These are phyloP conservation scores for Scheffersomyces cryptocercus DNA, from an alignment of 1,139 yeast genomes.

Conservation along the genomic window DNA sequence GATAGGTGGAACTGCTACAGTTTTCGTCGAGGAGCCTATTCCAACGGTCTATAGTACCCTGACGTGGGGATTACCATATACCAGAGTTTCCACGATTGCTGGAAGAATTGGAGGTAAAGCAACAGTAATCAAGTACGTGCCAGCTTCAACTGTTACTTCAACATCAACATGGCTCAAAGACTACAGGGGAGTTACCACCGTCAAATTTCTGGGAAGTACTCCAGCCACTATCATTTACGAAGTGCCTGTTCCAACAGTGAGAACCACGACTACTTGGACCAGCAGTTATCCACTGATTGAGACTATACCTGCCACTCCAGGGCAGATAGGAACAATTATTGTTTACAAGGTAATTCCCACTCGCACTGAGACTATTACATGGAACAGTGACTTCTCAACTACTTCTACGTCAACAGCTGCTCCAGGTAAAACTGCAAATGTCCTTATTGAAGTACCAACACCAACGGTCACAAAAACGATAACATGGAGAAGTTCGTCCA, in stretches of 20 bases:
- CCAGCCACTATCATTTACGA: conserved; percentile 18
- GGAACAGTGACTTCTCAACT: too few species aligned
- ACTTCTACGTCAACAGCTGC: conserved; percentile 2
- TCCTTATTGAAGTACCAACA: conserved; percentile 15
- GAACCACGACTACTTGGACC: conserved; percentile 8
- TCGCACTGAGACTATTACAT: background rate
- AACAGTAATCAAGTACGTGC: conserved; percentile 18
- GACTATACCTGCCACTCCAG: background rate
- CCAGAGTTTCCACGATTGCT: too few species aligned
- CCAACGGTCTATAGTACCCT: conserved; percentile 11
- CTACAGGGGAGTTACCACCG: conserved; percentile 4
- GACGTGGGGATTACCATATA: conserved; percentile 1
- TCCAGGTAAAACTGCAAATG: conserved; percentile 1
- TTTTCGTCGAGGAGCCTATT: conserved; percentile 17
- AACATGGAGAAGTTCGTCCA: conserved; percentile 14
- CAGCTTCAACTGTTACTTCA: conserved; percentile 17
- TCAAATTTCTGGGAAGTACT: conserved; percentile 11
- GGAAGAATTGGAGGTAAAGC: conserved; percentile 10
- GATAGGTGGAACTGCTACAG: conserved; percentile 14
- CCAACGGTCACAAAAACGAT: conserved; percentile 18
- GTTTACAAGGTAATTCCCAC: conserved; percentile 9
- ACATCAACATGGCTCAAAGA: conserved; percentile 17
- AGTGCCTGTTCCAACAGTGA: conserved; percentile 15
- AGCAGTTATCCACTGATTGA: conserved; percentile 6
- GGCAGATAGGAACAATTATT: conserved; percentile 6